Base-by-base conservation (phyloP, 495 filamentous ascomycete species). In the Penicillium simplicissimum region DNA sequence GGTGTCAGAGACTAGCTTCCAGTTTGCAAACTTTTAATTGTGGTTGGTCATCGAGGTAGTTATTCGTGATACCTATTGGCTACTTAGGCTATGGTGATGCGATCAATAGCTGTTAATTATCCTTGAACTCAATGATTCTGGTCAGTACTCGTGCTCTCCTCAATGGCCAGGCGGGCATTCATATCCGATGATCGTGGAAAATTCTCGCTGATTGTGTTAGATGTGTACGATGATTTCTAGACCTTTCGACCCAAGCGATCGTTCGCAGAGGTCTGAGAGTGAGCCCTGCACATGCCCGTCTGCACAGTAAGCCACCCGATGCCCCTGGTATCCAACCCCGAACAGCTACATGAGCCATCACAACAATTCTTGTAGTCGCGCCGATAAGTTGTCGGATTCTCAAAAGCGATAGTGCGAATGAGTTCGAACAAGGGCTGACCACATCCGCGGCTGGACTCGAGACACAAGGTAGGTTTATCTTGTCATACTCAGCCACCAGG, bases 221-320 rank as follows among this genome's bases (percentile, higher is more conserved):
- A 7, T 21, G 3, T 21, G 8, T 23, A 23, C 9, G 38, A 35
- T 48, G 31, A n/a, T 34, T 47, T 17, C 37, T 47, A 28, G 55
- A 43, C 55, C 25, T 34, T 35, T 43, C 21, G 11, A 23, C 54
- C 14, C 54, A 56, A 9, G 54, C 36, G 14, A 56, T 33, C 14
- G 4, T 45, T 8, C 31, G 55, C 55, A 45, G 9, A 8, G 14
- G 55, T n/a, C 31, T 57, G 55, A n/a, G n/a, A n/a, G n/a, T n/a
- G n/a, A 45, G 33, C 55, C 40, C 38, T 57, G 55, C 55, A 47
- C 47, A 47, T 35, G 40, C 42, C 9, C 40, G 19, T 25, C 31
- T 57, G 23, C 21, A 25, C 4, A 19, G 23, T 1, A 15, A 31
- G 45, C 21, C 25, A 28, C 25, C 45, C 23, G 45, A 49, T 13